Evolutionary conservation across 345 rosid genomes (phyloP).

Genomic region (Viola odorata): DNA sequence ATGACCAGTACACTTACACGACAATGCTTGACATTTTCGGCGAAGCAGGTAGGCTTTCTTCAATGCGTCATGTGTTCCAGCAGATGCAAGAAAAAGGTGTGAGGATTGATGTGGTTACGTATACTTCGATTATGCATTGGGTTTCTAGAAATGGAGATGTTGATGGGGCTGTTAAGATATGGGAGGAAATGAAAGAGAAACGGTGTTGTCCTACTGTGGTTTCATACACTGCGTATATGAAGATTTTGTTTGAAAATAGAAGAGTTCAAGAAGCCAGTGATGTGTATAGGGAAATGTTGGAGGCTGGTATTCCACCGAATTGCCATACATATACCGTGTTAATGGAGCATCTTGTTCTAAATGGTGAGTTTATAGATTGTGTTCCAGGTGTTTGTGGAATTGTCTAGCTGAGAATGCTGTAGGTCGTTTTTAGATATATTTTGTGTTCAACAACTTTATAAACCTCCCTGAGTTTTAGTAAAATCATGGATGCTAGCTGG

Average conservation of each 20-base stretch:
- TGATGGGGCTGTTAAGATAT: slow-evolving; percentile 52
- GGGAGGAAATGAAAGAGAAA: slow-evolving; percentile 64
- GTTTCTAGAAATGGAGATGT: slow-evolving; percentile 58
- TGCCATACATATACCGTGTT: slow-evolving; percentile 76
- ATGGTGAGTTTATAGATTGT: slow-evolving; percentile 41
- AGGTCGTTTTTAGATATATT: not conserved
- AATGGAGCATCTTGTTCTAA: slow-evolving; percentile 62
- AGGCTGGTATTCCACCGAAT: slow-evolving; percentile 53
- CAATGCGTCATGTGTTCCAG: slow-evolving; percentile 53
- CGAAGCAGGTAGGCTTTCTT: slow-evolving; percentile 69
- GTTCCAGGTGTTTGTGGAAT: slow-evolving; percentile 33
- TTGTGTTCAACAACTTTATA: not conserved
- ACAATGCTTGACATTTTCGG: slow-evolving; percentile 95
- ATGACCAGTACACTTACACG: slow-evolving; percentile 81
- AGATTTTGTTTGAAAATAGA: slow-evolving; percentile 53
- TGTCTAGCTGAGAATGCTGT: slow-evolving; percentile 15
- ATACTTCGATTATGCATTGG: slow-evolving; percentile 82
- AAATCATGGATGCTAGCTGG: no score
- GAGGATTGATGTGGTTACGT: slow-evolving; percentile 59
- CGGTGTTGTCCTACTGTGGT: slow-evolving; percentile 57
- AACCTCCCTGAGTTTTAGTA: no score
- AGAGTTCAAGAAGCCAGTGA: slow-evolving; percentile 59
- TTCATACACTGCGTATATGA: slow-evolving; percentile 78
- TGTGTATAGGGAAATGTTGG: slow-evolving; percentile 69
- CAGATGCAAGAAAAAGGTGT: slow-evolving; percentile 62